Conservation (phyloP, 2,329 filamentous ascomycete species). For the Exophiala bonariae region DNA sequence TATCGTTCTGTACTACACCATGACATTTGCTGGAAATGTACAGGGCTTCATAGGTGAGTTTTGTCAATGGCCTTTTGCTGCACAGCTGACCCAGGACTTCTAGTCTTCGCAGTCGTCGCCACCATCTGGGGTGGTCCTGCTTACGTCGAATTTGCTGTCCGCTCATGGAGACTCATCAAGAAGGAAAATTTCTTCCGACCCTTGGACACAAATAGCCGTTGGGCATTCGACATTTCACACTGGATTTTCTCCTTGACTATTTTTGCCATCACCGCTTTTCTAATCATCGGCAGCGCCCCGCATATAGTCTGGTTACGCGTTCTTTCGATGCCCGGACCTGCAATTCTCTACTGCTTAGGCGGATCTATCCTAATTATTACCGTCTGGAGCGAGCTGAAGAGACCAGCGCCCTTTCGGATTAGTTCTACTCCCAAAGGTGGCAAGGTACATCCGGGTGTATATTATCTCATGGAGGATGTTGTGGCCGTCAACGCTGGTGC, state of each 20-base stretch:
- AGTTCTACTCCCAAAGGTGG: slow-evolving; percentile 63
- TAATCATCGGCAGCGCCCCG: slow-evolving; percentile 28
- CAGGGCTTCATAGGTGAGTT: slow-evolving; percentile 26
- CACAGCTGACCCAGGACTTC: neutral
- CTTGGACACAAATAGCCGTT: slow-evolving; percentile 25
- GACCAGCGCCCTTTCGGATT: slow-evolving; percentile 59
- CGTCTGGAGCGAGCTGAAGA: slow-evolving; percentile 35
- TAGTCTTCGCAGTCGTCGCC: slow-evolving; percentile 29
- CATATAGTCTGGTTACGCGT: slow-evolving; percentile 29
- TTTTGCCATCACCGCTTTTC: slow-evolving; percentile 21
- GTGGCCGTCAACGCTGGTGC: slow-evolving; percentile 66
- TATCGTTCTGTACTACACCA: slow-evolving; percentile 27
- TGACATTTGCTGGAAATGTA: slow-evolving; percentile 27
- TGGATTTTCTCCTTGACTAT: slow-evolving; percentile 27
- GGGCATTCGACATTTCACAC: slow-evolving; percentile 28
- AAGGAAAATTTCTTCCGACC: slow-evolving; percentile 30
- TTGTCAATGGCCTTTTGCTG: neutral
- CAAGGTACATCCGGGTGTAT: slow-evolving; percentile 59
- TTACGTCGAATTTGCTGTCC: slow-evolving; percentile 28
- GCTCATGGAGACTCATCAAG: slow-evolving; percentile 27
- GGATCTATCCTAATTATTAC: slow-evolving; percentile 21
- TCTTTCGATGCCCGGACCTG: slow-evolving; percentile 27
- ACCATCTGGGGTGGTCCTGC: slow-evolving; percentile 30
- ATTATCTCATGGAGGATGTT: slow-evolving; percentile 68
- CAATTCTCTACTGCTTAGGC: slow-evolving; percentile 21